phyloP scores from a whole-genome alignment of 768 basidiomycete genomes.

The Suillus cothurnatus region DNA sequence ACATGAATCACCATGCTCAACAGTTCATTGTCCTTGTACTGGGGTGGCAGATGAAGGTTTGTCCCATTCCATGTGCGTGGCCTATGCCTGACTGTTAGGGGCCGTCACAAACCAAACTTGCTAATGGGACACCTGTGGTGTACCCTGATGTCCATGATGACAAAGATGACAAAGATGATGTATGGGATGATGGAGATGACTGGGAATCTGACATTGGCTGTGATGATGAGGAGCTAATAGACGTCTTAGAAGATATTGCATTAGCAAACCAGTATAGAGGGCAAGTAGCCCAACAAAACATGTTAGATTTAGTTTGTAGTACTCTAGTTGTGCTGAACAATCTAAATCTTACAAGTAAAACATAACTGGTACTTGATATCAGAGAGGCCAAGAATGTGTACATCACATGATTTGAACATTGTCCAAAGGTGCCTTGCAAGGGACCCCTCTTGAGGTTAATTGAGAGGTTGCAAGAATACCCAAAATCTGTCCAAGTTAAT shows the following conservation, averaged over 20 bases:
- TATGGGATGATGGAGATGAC: background rate
- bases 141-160: background rate
- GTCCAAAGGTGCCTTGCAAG: background rate
- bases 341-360: too few species aligned
- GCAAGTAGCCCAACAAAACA: background rate
- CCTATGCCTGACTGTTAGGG: background rate
- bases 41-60: background rate
- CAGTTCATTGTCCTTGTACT: background rate
- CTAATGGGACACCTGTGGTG: background rate
- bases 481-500: background rate
- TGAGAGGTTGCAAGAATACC: background rate
- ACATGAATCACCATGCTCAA: background rate
- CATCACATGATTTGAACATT: too few species aligned
- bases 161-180: background rate
- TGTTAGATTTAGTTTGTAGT: background rate
- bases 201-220: background rate
- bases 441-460: background rate
- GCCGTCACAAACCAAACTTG: background rate
- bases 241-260: background rate
- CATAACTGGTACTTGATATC: too few species aligned
- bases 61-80: background rate
- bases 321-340: background rate
- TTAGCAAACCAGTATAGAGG: background rate
- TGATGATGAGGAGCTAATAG: background rate
- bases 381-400: too few species aligned